Evolutionary conservation across 805 yeast species (phyloP).

Genomic region (Yarrowia sp.): DNA sequence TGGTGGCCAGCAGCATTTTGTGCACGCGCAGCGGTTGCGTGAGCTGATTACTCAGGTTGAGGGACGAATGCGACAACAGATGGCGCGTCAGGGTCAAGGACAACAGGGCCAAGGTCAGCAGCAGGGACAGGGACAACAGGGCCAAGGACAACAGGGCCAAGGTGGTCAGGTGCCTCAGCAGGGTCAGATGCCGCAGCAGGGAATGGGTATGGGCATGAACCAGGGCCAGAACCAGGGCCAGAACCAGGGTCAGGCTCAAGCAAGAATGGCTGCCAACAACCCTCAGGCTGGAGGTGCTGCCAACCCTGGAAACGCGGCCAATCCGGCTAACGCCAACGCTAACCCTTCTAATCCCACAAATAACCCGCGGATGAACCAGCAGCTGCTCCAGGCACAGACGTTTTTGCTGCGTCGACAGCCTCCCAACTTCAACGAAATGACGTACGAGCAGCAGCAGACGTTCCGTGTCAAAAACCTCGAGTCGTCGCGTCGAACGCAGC

Average conservation of each 20-base stretch:
- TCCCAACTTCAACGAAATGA: constrained; percentile 7
- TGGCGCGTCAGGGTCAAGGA: constrained; percentile 29
- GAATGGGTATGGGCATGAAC: neutral
- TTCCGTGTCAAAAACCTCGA: constrained; percentile 18
- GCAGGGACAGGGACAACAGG: neutral
- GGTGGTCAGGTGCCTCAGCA: neutral
- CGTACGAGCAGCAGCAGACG: constrained; percentile 20
- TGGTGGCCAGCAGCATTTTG: constrained; percentile 36
- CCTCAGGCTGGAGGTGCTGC: neutral
- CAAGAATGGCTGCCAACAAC: neutral
- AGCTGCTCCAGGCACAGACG: constrained; percentile 14
- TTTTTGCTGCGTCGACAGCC: constrained; percentile 21
- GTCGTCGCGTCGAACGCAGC: constrained; percentile 14
- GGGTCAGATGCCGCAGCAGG: neutral
- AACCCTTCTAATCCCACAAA: neutral
- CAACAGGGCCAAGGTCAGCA: neutral
- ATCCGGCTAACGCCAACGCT: neutral
- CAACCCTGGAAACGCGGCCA: neutral
- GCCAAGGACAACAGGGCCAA: neutral
- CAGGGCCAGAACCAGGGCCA: constrained; percentile 1
- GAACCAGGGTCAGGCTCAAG: neutral
- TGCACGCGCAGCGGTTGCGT: constrained; percentile 36
- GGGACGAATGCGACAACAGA: constrained; percentile 29
- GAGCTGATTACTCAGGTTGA: constrained; percentile 32
- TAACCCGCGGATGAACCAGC: constrained; percentile 23